phyloP scores from a whole-genome alignment of 1,139 yeast species.

The Magnusiomyces suaveolens region DNA sequence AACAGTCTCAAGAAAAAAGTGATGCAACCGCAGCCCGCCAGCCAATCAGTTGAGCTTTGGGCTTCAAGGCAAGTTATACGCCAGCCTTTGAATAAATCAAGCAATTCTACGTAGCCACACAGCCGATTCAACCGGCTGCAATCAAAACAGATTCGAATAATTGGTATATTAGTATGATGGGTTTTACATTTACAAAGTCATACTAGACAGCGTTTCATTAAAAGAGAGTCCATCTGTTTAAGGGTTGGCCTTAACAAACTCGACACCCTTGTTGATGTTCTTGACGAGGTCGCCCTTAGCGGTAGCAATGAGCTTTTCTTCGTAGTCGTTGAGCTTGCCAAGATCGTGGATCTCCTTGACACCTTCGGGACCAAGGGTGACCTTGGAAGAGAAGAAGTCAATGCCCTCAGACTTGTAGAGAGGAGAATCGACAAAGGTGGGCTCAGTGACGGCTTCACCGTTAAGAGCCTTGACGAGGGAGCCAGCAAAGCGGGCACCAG shows the following conservation, averaged over 20 bases:
- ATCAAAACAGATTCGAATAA: no score
- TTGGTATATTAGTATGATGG: not conserved
- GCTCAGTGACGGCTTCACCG: constrained; percentile 46
- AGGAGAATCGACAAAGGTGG: constrained; percentile 61
- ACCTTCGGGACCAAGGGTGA: constrained; percentile 83
- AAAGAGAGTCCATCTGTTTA: constrained; percentile 16
- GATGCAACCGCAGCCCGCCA: no score
- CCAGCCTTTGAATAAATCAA: no score
- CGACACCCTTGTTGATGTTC: constrained; percentile 65
- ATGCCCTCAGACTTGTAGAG: constrained; percentile 74
- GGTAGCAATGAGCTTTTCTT: constrained; percentile 51
- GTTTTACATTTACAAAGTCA: constrained; percentile 3
- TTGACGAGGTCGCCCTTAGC: constrained; percentile 39
- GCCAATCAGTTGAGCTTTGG: no score
- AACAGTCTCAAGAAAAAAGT: no score
- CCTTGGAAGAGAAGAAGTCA: constrained; percentile 89
- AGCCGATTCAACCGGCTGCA: no score
- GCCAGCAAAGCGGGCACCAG: constrained; percentile 72
- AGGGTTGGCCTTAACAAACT: constrained; percentile 40
- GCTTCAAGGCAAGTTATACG: no score
- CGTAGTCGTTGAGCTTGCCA: constrained; percentile 73
- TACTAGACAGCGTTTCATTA: not conserved
- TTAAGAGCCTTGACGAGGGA: constrained; percentile 47
- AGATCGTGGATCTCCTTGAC: constrained; percentile 68
- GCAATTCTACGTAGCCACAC: no score